Percentiles rank a stretch among this genome's conserved stretches.
Conservation (phyloP, 768 basidiomycete genomes). For the Russula abietina region DNA sequence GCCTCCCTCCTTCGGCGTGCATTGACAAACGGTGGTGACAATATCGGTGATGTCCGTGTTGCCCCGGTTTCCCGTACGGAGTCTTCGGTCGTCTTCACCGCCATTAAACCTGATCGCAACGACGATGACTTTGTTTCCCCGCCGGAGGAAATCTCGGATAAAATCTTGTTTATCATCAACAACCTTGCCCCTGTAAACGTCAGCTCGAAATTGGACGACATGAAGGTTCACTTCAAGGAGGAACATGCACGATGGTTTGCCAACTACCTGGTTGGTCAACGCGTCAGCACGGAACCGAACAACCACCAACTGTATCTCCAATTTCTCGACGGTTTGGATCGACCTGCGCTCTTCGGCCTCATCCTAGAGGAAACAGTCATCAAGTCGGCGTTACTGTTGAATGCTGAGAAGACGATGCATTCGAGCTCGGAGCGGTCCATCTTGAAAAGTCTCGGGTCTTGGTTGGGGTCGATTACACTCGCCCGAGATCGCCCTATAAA, state of each 20-base stretch:
- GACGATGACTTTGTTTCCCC: slow-evolving; percentile 63
- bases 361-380: slow-evolving; percentile 91
- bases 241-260: slow-evolving; percentile 92
- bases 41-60: slow-evolving; percentile 33
- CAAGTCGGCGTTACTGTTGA: slow-evolving; percentile 81
- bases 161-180: slow-evolving; percentile 96
- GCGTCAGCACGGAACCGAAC: slow-evolving; percentile 93
- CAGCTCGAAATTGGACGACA: slow-evolving; percentile 78
- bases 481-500: slow-evolving; percentile 90
- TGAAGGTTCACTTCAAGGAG: slow-evolving; percentile 79
- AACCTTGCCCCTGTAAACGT: slow-evolving; percentile 95
- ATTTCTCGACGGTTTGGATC: slow-evolving; percentile 80
- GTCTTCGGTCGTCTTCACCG: slow-evolving; percentile 56
- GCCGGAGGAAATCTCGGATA: slow-evolving; percentile 84
- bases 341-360: slow-evolving; percentile 58
- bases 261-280: slow-evolving; percentile 93
- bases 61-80: slow-evolving; percentile 34
- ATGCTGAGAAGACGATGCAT: slow-evolving; percentile 85
- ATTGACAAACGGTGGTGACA: slow-evolving; percentile 49
- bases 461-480: slow-evolving; percentile 91
- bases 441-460: slow-evolving; percentile 91
- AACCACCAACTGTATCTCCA: slow-evolving; percentile 94
- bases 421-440: slow-evolving; percentile 78
- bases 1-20: slow-evolving; percentile 64
- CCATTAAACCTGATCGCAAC: slow-evolving; percentile 67